These are phyloP conservation scores for Malania oleifera DNA, from an alignment of 164 flowering plant genomes.

Conservation along the genomic window DNA sequence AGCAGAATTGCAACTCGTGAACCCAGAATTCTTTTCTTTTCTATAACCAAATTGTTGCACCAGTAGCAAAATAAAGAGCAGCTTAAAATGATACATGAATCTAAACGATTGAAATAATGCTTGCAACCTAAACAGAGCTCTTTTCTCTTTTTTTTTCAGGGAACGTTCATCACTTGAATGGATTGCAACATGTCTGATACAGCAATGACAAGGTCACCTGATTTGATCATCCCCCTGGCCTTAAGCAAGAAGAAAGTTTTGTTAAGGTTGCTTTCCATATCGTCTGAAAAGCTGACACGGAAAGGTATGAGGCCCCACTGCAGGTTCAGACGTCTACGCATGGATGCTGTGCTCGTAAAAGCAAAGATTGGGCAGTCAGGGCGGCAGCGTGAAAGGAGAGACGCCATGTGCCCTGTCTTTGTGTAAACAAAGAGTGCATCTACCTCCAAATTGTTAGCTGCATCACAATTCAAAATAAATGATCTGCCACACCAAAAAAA, in stretches of 20 bases:
- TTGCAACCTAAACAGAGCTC: background rate
- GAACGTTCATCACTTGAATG: conserved; percentile 94
- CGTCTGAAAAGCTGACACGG: conserved; percentile 80
- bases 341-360: conserved; percentile 68
- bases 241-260: conserved; percentile 82
- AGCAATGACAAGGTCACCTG: conserved; percentile 90
- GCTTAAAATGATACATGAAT: background rate
- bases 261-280: conserved; percentile 93
- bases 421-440: conserved; percentile 94
- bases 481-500: background rate
- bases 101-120: background rate
- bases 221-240: conserved; percentile 85
- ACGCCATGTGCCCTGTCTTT: conserved; percentile 89
- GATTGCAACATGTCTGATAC: conserved; percentile 96
- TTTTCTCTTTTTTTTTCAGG: conserved; percentile 28
- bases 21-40: background rate
- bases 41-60: background rate
- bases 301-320: conserved; percentile 97
- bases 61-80: background rate
- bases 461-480: conserved; percentile 15
- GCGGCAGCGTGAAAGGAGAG: conserved; percentile 88
- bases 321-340: conserved; percentile 80
- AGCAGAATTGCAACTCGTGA: background rate
- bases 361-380: conserved; percentile 99
- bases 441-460: conserved; percentile 89